Evolutionary conservation across 1,284 basidiomycete genomes (phyloP), one percentile per base, ranked within the genome.

Genomic region (Boletus sp.): DNA sequence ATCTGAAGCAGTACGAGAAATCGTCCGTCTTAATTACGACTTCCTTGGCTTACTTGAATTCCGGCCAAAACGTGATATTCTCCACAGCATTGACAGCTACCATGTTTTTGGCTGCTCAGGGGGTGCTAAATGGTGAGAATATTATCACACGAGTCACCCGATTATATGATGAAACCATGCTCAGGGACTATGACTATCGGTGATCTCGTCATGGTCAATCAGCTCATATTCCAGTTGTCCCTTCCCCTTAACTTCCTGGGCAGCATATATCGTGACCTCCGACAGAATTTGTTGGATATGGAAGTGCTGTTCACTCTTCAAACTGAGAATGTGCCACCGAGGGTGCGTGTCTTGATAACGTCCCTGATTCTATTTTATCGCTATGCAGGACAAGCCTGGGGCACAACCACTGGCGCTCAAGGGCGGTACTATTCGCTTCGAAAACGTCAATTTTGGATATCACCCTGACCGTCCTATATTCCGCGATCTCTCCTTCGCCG

Each of bases 141-240:
- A 39, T 34, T 30, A 10, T 41, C 20, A 3, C 10, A 9, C 0
- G 25, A 10, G n/a, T 17, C 17, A n/a, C 22, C 14, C 33, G 3
- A 25, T 32, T 14, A 19, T 19, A 5, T 37, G 23, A 59, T 22
- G 26, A 41, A 41, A 33, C 1, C 12, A 49, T 43, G 4, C 17
- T 9, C 51, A 91, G 94, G 94, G 10, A 93, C 91, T 0, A 98
- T 99, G 95, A 97, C 94, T 2, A 81, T 99, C 20, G 96, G 95
- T 9, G 95, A 99, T 65, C 78, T 99, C 17, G 96, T 99, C 53
- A 96, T 99, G 90, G 88, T 96, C 59, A 99, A 99, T 68, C 95
- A 98, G 65, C 79, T 99, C n/a, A 94, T 99, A 32, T 99, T 99
- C 74, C 96, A 99, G 67, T 74, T 99, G 0, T 95, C 92, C 1